Evolutionary conservation across 345 rosid genomes (phyloP), one percentile per base, ranked within the genome.

Genomic region (Lumnitzera littorea): DNA sequence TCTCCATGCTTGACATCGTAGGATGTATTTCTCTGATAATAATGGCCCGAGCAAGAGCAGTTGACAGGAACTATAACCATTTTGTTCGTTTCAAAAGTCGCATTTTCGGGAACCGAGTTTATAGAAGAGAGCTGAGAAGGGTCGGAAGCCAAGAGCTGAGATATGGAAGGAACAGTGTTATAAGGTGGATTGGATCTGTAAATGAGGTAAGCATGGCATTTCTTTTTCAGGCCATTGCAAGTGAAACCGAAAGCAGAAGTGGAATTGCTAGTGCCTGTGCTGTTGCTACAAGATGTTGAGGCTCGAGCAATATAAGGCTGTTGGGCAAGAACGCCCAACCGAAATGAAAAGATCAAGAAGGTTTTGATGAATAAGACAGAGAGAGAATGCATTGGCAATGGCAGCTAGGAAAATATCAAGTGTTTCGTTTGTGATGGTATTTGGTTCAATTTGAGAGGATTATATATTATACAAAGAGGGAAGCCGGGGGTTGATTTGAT

Each of bases 1-100:
- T 67, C 58, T 17, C 63, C 8, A 9, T 13, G 55, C n/a, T 56
- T 59, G 54, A 69, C 54, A 41, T 13, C 53, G 62, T 67, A 80
- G 50, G 82, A 61, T 53, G 82, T 56, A 52, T 80, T 77, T 50
- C 74, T 70, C 70, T 69, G 77, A 62, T 77, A 77, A 58, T 74
- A 72, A 51, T 51, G 47, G 51, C 84, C 80, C 14, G 68, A 69
- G 63, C 78, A 72, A 17, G 75, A 71, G 57, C 81, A 80, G 20
- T 10, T 66, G 20, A 74, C 72, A 13, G 81, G 84, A 56, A 74
- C 60, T 48, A 74, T 66, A 53, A 80, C 75, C 69, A 69, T 78
- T 51, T 74, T 71, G 60, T 63, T 57, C 1, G 58, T 29, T 23
- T 62, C 67, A n/a, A 80, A 60, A 15, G 55, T 61, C 10, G 55